Evolutionary conservation across 176 grass and related monocot genomes (phyloP).

Genomic region (Avena sativa): DNA sequence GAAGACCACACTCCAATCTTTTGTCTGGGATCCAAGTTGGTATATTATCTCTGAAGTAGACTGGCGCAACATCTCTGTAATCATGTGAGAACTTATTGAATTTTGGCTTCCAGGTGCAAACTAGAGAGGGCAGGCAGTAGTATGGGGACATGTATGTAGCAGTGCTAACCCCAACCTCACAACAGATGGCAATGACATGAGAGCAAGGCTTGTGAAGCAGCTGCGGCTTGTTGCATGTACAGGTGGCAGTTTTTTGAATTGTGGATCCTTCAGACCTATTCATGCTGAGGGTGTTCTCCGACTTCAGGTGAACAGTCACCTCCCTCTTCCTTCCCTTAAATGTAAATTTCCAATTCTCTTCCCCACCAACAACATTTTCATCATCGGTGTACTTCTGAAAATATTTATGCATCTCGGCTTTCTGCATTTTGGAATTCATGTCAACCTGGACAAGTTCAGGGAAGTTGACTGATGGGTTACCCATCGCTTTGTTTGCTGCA

Average conservation of each 20-base stretch:
- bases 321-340: neutral
- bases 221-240: constrained; percentile 27
- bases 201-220: constrained; percentile 16
- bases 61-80: neutral
- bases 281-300: neutral
- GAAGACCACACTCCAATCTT: constrained; percentile 7
- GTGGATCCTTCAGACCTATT: neutral
- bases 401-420: constrained; percentile 3
- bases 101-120: neutral
- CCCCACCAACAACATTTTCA: neutral
- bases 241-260: neutral
- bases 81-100: neutral
- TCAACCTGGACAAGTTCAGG: constrained; percentile 24
- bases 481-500: constrained; percentile 32
- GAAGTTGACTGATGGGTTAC: constrained; percentile 23
- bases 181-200: neutral
- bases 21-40: constrained; percentile 23
- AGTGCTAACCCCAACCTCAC: constrained; percentile 13
- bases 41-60: neutral
- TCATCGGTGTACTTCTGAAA: neutral
- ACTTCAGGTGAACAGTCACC: constrained; percentile 1
- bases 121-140: neutral
- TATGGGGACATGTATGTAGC: constrained; percentile 27
- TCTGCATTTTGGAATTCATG: constrained; percentile 39
- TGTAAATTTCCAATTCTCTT: neutral